phyloP scores from a whole-genome alignment of 352 stramenopile species.

The Globisporangium rhizosaccharum region DNA sequence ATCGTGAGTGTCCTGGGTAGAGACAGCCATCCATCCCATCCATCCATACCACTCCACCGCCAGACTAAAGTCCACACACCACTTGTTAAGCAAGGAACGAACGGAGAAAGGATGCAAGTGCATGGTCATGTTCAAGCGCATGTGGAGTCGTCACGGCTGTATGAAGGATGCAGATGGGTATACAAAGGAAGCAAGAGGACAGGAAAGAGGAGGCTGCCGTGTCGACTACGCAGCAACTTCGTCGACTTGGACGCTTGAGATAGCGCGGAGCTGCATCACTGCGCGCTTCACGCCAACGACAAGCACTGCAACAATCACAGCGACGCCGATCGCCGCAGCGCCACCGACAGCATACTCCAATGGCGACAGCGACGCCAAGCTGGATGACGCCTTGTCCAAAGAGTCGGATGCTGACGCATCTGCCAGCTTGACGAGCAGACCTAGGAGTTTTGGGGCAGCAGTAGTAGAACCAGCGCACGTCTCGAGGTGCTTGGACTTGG shows the following conservation, averaged over 20 bases:
- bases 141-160: too few relatives aligned
- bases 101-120: too few relatives aligned
- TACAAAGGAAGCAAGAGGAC: background rate
- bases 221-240: background rate
- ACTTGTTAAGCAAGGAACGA: too few relatives aligned
- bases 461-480: slow-evolving; percentile 6
- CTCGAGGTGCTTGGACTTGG: slow-evolving; percentile 14
- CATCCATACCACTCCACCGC: too few relatives aligned
- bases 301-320: slow-evolving; percentile 11
- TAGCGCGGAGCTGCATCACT: background rate
- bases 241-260: background rate
- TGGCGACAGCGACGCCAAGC: background rate
- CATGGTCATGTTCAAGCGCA: too few relatives aligned
- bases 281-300: slow-evolving; percentile 1
- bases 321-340: slow-evolving; percentile 10
- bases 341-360: background rate
- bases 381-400: background rate
- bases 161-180: too few relatives aligned
- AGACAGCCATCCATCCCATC: too few relatives aligned
- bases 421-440: too few relatives aligned
- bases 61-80: too few relatives aligned
- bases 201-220: background rate
- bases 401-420: background rate
- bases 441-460: background rate
- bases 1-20: too few relatives aligned